phyloP scores from a whole-genome alignment of 495 filamentous ascomycete species.

The Aspergillus diversus region DNA sequence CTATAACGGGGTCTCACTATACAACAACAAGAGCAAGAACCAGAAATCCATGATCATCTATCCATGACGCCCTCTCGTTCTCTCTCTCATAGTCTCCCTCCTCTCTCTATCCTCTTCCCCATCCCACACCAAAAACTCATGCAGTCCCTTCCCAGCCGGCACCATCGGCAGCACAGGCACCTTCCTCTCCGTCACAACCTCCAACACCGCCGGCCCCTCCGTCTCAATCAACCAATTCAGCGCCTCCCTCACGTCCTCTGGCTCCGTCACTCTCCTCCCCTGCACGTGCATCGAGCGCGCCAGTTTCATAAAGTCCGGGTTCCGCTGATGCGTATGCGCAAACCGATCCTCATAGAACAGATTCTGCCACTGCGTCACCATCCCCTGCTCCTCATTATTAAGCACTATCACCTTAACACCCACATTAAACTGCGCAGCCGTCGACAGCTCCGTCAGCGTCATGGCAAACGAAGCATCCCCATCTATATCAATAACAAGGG shows the following conservation, averaged over 20 bases:
- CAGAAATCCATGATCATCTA: too few species aligned
- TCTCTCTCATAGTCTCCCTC: too few species aligned
- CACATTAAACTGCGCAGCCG: conserved; percentile 88
- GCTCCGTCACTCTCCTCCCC: not conserved
- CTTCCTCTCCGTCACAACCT: conserved; percentile 73
- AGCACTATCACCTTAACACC: conserved; percentile 88
- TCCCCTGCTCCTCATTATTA: conserved; percentile 93
- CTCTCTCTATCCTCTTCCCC: not conserved
- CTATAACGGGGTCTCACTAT: too few species aligned
- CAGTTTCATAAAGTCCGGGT: conserved; percentile 85
- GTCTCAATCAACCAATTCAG: conserved; percentile 87
- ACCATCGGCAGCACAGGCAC: conserved; percentile 98
- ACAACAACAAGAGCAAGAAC: too few species aligned
- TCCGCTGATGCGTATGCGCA: conserved; percentile 87
- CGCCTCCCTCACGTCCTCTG: not conserved
- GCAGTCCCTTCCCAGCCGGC: conserved; percentile 78
- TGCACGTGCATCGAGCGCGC: conserved; percentile 68
- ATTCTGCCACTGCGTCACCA: conserved; percentile 96
- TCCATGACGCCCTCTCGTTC: too few species aligned
- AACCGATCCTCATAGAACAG: conserved; percentile 93
- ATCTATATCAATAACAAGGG: conserved; percentile 90
- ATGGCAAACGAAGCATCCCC: conserved; percentile 95
- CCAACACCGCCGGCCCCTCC: conserved; percentile 75
- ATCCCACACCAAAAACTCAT: conserved; percentile 65
- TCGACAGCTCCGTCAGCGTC: conserved; percentile 88